A percentile compares a stretch with the other conserved stretches of the same genome.
Evolutionary conservation across 257 asterid species (phyloP).

Genomic region (Przewalskia tangutica): DNA sequence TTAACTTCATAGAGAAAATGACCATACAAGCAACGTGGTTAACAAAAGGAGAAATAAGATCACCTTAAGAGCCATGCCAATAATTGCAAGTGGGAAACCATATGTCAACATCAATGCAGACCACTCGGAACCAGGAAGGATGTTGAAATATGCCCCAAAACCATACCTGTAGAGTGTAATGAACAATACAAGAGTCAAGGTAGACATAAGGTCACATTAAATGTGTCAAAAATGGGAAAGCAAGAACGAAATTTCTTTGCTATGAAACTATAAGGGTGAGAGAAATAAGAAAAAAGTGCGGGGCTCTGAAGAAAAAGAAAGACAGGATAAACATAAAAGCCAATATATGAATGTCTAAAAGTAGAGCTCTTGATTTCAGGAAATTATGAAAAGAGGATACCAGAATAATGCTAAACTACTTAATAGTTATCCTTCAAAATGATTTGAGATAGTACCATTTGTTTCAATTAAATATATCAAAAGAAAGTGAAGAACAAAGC

Average conservation of each 20-base stretch:
- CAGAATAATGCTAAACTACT: neutral
- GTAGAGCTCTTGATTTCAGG: neutral
- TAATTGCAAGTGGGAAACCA: conserved; percentile 94
- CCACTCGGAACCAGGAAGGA: conserved; percentile 99
- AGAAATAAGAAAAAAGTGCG: neutral
- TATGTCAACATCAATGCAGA: conserved; percentile 94
- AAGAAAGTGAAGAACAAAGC: neutral
- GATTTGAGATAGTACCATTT: neutral
- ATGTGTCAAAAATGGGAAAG: neutral
- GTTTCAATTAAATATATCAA: neutral
- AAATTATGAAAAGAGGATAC: neutral
- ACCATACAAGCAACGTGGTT: neutral
- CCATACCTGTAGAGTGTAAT: conserved; percentile 55
- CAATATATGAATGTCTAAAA: neutral
- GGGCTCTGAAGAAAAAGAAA: neutral
- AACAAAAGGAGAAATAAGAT: neutral
- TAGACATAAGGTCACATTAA: neutral
- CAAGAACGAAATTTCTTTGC: neutral
- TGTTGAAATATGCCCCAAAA: conserved; percentile 90
- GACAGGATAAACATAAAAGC: neutral
- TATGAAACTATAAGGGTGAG: neutral
- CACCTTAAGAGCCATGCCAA: conserved; percentile 99
- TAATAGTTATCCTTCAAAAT: neutral
- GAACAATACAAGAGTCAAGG: conserved; percentile 1
- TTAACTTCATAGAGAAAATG: neutral